A percentile compares a stretch with the other conserved stretches of the same genome.
Conservation (phyloP, 768 basidiomycete species). For the Cyathus striatus region DNA sequence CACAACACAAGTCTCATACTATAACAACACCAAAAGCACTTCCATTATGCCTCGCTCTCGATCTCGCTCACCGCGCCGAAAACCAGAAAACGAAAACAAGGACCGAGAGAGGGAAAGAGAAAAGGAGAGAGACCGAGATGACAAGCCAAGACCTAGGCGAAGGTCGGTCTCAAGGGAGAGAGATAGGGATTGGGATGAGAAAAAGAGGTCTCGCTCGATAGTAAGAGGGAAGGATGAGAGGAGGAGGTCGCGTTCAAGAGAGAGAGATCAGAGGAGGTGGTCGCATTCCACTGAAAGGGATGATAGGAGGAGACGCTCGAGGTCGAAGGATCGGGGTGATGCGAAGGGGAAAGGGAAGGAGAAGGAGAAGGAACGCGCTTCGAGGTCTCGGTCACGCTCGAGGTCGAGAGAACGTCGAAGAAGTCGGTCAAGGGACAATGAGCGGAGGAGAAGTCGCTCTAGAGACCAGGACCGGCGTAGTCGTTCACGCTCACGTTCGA, state of each 20-base stretch:
- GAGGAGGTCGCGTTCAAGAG: slow-evolving; percentile 19
- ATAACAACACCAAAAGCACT: too few relatives aligned
- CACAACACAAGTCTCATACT: too few relatives aligned
- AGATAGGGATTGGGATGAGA: slow-evolving; percentile 24
- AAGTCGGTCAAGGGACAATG: slow-evolving; percentile 8
- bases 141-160: slow-evolving; percentile 14
- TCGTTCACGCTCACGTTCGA: slow-evolving; percentile 16
- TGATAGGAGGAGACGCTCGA: slow-evolving; percentile 9
- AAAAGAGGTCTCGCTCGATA: slow-evolving; percentile 14
- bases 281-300: slow-evolving; percentile 19
- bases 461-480: too few relatives aligned
- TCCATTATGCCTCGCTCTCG: too few relatives aligned
- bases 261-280: slow-evolving; percentile 23
- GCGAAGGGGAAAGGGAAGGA: slow-evolving; percentile 33
- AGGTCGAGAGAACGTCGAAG: slow-evolving; percentile 38
- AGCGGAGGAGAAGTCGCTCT: slow-evolving; percentile 9
- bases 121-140: slow-evolving; percentile 12
- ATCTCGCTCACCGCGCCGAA: too few relatives aligned
- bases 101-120: slow-evolving; percentile 1
- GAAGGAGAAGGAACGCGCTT: slow-evolving; percentile 36
- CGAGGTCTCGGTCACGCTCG: slow-evolving; percentile 43
- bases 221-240: slow-evolving; percentile 6
- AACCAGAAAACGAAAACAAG: too few relatives aligned
- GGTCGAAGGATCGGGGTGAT: slow-evolving; percentile 31
- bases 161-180: slow-evolving; percentile 3